Percentiles rank a stretch among this genome's conserved stretches.
Conservation (phyloP, 2,329 filamentous ascomycete genomes). For the Zymoseptoria pseudotritici region DNA sequence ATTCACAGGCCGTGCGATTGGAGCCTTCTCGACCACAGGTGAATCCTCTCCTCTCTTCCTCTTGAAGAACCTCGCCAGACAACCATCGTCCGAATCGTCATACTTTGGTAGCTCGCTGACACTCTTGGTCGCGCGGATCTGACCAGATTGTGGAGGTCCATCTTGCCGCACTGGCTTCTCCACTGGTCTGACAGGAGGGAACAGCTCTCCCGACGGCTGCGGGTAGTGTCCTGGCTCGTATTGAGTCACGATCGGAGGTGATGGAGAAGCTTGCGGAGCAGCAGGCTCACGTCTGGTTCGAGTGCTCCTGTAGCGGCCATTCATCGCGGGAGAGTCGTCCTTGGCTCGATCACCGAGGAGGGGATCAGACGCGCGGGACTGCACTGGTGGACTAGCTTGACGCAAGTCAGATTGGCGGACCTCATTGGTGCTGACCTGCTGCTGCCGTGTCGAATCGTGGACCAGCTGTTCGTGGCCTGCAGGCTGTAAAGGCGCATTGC, state of each 20-base stretch:
- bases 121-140: slow-evolving; percentile 29
- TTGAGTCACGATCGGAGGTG: not conserved
- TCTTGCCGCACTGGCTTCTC: slow-evolving; percentile 13
- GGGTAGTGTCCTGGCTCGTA: not conserved
- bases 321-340: not conserved
- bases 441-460: slow-evolving; percentile 8
- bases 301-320: not conserved
- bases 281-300: not conserved
- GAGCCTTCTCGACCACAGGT: slow-evolving; percentile 10
- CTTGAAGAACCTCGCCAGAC: slow-evolving; percentile 30
- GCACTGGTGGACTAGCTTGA: slow-evolving; percentile 6
- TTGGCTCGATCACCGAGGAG: not conserved
- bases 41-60: slow-evolving; percentile 22
- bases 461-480: slow-evolving; percentile 13
- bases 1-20: slow-evolving; percentile 15
- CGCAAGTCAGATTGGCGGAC: not conserved
- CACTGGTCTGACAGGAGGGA: slow-evolving; percentile 21
- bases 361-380: slow-evolving; percentile 7
- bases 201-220: slow-evolving; percentile 22
- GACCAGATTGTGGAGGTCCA: slow-evolving; percentile 24
- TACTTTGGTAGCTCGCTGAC: slow-evolving; percentile 17
- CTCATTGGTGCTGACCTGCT: slow-evolving; percentile 6
- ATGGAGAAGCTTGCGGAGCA: not conserved
- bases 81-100: slow-evolving; percentile 20
- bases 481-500: slow-evolving; percentile 9